Evolutionary conservation across 2,329 filamentous ascomycete species (phyloP).

Genomic region (Sporothrix pallida): DNA sequence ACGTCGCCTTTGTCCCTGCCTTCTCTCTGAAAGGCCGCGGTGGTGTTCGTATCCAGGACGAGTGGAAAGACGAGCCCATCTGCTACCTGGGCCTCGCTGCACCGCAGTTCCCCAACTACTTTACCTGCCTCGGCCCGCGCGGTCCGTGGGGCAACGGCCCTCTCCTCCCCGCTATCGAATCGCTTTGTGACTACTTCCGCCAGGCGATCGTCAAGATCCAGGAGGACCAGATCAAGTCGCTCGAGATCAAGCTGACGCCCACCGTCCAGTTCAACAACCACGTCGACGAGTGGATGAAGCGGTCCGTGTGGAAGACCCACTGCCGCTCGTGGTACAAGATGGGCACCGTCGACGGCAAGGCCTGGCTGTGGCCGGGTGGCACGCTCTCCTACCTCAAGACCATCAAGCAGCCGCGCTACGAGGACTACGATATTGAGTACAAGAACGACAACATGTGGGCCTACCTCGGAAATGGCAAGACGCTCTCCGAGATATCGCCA

Average conservation of each 20-base stretch:
- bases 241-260: neutral
- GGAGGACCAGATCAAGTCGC: neutral
- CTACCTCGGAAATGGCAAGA: constrained; percentile 24
- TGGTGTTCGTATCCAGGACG: neutral
- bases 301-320: neutral
- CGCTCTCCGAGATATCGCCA: neutral
- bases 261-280: constrained; percentile 4
- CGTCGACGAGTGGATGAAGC: constrained; percentile 11
- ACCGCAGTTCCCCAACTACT: constrained; percentile 19
- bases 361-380: constrained; percentile 35
- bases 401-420: constrained; percentile 41
- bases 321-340: constrained; percentile 25
- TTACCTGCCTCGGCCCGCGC: neutral
- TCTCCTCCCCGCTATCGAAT: constrained; percentile 1
- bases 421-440: constrained; percentile 28
- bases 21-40: neutral
- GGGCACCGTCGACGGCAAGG: constrained; percentile 11
- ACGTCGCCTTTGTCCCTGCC: constrained; percentile 2
- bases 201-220: neutral
- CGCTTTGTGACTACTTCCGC: neutral
- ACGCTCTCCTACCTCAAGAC: constrained; percentile 49
- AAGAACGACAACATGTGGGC: constrained; percentile 20
- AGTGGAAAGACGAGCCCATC: neutral
- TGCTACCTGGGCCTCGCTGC: neutral
- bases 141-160: constrained; percentile 1